These are phyloP conservation scores for Aspergillus cristatus DNA, from an alignment of 495 filamentous ascomycete genomes.

Conservation along the genomic window DNA sequence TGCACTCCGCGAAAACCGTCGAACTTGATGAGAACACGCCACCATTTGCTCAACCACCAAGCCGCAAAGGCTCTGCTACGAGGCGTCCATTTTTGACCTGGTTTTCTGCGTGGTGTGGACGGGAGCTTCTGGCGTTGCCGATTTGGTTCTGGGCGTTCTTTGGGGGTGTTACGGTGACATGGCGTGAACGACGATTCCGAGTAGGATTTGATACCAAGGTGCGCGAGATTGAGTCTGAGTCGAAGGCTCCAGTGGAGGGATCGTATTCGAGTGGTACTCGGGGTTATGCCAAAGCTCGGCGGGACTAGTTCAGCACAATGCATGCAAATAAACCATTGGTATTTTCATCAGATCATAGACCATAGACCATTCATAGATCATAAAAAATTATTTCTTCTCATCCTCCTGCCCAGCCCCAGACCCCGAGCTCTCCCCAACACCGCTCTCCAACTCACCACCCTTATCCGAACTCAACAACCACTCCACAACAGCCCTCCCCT, in stretches of 20 bases:
- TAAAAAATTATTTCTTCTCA: conserved; percentile 10
- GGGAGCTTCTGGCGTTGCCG: conserved; percentile 72
- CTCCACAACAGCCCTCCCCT: conserved; percentile 36
- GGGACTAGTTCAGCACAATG: conserved; percentile 13
- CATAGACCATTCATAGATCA: neutral
- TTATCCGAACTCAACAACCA: conserved; percentile 38
- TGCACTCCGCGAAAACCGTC: conserved; percentile 64
- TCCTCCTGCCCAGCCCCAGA: conserved; percentile 4
- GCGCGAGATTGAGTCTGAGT: conserved; percentile 30
- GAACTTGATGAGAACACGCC: conserved; percentile 66
- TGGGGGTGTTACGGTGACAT: conserved; percentile 73
- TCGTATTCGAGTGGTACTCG: conserved; percentile 8
- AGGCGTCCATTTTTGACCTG: conserved; percentile 57
- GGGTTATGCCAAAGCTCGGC: conserved; percentile 12
- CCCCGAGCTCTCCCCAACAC: conserved; percentile 12
- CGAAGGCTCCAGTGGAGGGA: conserved; percentile 4
- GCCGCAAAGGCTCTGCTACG: conserved; percentile 13
- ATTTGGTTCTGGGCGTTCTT: conserved; percentile 83
- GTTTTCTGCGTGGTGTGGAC: conserved; percentile 74
- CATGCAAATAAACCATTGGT: too few species aligned
- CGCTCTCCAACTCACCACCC: conserved; percentile 26
- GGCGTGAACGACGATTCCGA: conserved; percentile 75
- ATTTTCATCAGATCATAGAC: neutral
- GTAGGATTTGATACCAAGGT: conserved; percentile 81
- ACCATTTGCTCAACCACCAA: conserved; percentile 49